Evolutionary conservation across 768 basidiomycete genomes (phyloP), one percentile per base, ranked within the genome.

Genomic region (Boletus vinaceobasis): DNA sequence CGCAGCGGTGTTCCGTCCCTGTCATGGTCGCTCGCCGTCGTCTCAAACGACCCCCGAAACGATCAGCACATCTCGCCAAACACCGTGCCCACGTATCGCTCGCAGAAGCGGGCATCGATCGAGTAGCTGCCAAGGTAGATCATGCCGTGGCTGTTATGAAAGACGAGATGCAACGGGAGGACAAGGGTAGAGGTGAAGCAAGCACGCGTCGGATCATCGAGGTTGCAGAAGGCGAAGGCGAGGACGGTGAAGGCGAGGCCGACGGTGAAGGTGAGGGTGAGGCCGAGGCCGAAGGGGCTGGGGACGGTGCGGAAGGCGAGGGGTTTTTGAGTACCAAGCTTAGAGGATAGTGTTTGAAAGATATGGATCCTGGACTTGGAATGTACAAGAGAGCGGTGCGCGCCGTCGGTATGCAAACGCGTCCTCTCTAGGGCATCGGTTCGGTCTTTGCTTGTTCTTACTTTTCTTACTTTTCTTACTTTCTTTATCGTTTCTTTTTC

Each of bases 11-110:
- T 57, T 92, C 92, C 15, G 94, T 96, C 0, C 94, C 95, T 0
- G 93, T 97, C 51, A 96, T 98, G 94, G 93, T 96, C 50, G 92
- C 94, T 5, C 90, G 94, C 50, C 85, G 93, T 49, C 80, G 94
- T 13, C 85, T 97, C 69, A 92, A 91, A 71, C 85, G 92, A 3
- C 91, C 93, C 21, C 85, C 93, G 13, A 83, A 84, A 51, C 87
- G 86, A 45, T 81, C 84, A 4, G 90, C 90, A 0, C 89, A 92
- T 69, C 84, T 92, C 32, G 81, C 90, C 27, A 87, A 86, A 32
- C 86, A 93, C 60, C 88, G 90, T 56, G 80, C 79, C 1, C 89
- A 90, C 45, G 88, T 94, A 39, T 85, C 90, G 17, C 87, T 98
- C 54, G 90, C 93, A 0, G 87, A 93, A 65, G 81, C 81, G 8